Base-by-base conservation (phyloP, 257 asterid species). In the Anisodus tanguticus region DNA sequence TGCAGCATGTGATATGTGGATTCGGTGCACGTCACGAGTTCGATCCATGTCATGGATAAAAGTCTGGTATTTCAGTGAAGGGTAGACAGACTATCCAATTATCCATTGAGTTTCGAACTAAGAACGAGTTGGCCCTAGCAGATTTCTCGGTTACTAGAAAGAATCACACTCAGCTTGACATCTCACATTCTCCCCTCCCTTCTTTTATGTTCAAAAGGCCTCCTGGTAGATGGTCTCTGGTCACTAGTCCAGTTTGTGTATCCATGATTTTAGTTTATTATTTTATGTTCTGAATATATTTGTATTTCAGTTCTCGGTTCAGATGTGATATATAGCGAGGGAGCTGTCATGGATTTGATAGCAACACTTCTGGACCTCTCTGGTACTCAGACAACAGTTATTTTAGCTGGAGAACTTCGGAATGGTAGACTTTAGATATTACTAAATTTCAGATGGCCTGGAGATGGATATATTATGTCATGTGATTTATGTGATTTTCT, bases 361-460 rank as follows among this genome's bases (percentile, higher is more conserved):
- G 92, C 86, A 70, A 92, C 99, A 69, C 94, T 95, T 8, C 83
- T 72, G 47, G 91, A 87, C 59, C 95, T 95, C 57, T 91, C 94
- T 84, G 98, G 97, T 83, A 71, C 85, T 62, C 91, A 89, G 82
- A 95, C 99, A 9, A 95, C 99, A 9, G 83, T 95, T 54, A 87
- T 95, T 85, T 90, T 95, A 89, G 97, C 97, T 77, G 97, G 98
- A 83, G 98, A 94, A 89, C 97, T 95, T 86, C 94, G 98, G n/a
- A 95, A 95, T 31, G 98, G 98, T 94, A 51, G 4, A 72, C 4
- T 74, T 47, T 63, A 37, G 10, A 71, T 79, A 17, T 70, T 45
- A 55, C 35, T 68, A 71, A 83, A 49, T 8, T 45, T 19, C n/a
- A 57, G 5, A 68, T 47, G 60, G 63, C 60, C 31, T 45, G 35